Conservation (phyloP, 148 eudicot genomes). For the Persicaria tinctoria region DNA sequence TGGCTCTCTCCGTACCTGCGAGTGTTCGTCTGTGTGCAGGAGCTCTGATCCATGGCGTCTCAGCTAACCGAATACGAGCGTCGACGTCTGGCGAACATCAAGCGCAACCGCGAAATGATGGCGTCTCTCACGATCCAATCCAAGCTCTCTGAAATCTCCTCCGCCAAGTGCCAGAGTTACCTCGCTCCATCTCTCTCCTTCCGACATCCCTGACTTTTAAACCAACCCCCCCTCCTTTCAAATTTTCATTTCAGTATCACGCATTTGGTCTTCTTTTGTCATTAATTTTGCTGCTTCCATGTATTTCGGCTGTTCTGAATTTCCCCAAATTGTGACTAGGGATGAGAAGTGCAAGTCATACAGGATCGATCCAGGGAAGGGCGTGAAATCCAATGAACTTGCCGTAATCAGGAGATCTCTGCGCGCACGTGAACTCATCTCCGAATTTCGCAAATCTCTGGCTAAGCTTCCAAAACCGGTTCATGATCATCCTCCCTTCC, state of each 20-base stretch:
- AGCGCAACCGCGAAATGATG: constrained; percentile 61
- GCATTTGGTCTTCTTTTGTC: neutral
- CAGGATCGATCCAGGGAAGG: constrained; percentile 45
- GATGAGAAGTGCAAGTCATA: constrained; percentile 40
- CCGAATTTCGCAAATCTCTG: constrained; percentile 28
- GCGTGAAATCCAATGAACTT: constrained; percentile 32
- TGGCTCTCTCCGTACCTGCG: too few species aligned
- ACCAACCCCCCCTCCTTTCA: constrained; percentile 1
- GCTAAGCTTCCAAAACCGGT: constrained; percentile 19
- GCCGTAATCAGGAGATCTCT: constrained; percentile 55
- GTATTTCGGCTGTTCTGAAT: neutral
- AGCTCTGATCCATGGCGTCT: too few species aligned
- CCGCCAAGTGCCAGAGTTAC: constrained; percentile 54
- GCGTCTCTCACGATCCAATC: too few species aligned
- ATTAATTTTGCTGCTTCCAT: constrained; percentile 2
- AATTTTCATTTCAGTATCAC: neutral
- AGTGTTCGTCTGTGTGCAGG: too few species aligned
- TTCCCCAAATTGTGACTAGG: constrained; percentile 21
- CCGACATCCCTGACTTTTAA: too few species aligned
- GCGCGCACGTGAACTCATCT: constrained; percentile 44
- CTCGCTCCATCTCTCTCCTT: too few species aligned
- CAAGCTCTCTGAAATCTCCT: constrained; percentile 49
- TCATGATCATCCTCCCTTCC: neutral
- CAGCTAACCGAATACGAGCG: constrained; percentile 67
- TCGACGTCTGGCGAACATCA: constrained; percentile 64